A percentile compares a stretch with the other conserved stretches of the same genome.
These are phyloP conservation scores for Botrytis squamosa DNA, from an alignment of 2,329 filamentous ascomycete genomes.

Conservation along the genomic window DNA sequence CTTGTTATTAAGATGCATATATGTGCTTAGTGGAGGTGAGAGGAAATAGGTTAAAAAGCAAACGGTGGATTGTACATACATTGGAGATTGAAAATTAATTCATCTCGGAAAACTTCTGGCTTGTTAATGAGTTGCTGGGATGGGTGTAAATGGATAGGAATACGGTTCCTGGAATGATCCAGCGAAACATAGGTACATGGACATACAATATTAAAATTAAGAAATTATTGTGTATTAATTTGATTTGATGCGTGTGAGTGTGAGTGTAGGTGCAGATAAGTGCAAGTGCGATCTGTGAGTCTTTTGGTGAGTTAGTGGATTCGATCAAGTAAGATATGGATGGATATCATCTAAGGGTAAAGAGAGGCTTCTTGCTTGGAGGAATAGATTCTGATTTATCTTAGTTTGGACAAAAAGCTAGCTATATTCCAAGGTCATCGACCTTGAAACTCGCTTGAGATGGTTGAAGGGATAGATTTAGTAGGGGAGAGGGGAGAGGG, in stretches of 20 bases:
- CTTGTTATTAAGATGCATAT: slow-evolving; percentile 6
- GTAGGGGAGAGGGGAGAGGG: too few relatives aligned
- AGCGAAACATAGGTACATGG: slow-evolving; percentile 6
- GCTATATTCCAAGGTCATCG: background rate
- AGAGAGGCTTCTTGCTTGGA: background rate
- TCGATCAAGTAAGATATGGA: background rate
- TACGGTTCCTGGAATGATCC: background rate
- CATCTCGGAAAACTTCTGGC: slow-evolving; percentile 1
- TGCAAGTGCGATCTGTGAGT: background rate
- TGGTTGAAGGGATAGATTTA: too few relatives aligned
- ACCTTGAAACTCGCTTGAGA: background rate
- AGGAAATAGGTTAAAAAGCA: background rate
- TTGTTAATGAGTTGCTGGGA: slow-evolving; percentile 10
- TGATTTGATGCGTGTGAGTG: background rate
- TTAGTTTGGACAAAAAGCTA: background rate
- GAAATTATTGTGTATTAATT: background rate
- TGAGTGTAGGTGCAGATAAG: too few relatives aligned
- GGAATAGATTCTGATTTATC: background rate
- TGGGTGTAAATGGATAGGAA: slow-evolving; percentile 16
- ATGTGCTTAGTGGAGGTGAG: background rate
- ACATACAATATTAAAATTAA: slow-evolving; percentile 11
- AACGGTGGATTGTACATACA: slow-evolving; percentile 13
- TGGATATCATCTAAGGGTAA: background rate
- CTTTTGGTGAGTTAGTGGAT: background rate
- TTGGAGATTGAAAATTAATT: slow-evolving; percentile 1